Percentiles rank a stretch among this genome's conserved stretches.
phyloP scores from a whole-genome alignment of 306 rosid genomes.

The Gastrolobium villosum region DNA sequence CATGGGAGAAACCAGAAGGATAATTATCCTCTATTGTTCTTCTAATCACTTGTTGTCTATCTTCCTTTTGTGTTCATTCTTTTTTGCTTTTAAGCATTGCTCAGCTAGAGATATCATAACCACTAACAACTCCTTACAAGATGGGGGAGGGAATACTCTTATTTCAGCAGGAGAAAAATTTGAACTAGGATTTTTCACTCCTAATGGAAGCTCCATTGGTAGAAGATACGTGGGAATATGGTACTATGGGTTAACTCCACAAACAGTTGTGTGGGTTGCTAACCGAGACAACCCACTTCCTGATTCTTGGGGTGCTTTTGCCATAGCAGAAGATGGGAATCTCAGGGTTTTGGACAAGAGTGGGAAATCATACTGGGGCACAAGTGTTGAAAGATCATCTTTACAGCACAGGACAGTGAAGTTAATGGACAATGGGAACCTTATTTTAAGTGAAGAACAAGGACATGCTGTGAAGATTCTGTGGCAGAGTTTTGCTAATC shows the following conservation, averaged over 20 bases:
- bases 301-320: conserved; percentile 61
- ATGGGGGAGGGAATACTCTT: conserved; percentile 57
- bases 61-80: conserved; percentile 47
- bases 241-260: conserved; percentile 67
- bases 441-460: conserved; percentile 56
- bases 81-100: conserved; percentile 53
- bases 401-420: conserved; percentile 45
- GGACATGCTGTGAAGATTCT: conserved; percentile 47
- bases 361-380: conserved; percentile 61
- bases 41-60: conserved; percentile 51
- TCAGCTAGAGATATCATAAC: conserved; percentile 61
- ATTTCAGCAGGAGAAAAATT: conserved; percentile 69
- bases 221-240: conserved; percentile 84
- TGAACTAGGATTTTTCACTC: conserved; percentile 77
- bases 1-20: conserved; percentile 51
- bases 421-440: conserved; percentile 76
- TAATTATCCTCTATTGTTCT: conserved; percentile 48
- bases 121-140: conserved; percentile 49
- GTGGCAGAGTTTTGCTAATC: conserved; percentile 81
- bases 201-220: conserved; percentile 65
- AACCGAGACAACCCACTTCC: conserved; percentile 70
- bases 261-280: conserved; percentile 80
- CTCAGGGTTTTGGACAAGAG: conserved; percentile 63
- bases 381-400: conserved; percentile 57
- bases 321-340: conserved; percentile 70